Evolutionary conservation across 1,284 basidiomycete species (phyloP).

Genomic region (Laetiporus sulphureus): DNA sequence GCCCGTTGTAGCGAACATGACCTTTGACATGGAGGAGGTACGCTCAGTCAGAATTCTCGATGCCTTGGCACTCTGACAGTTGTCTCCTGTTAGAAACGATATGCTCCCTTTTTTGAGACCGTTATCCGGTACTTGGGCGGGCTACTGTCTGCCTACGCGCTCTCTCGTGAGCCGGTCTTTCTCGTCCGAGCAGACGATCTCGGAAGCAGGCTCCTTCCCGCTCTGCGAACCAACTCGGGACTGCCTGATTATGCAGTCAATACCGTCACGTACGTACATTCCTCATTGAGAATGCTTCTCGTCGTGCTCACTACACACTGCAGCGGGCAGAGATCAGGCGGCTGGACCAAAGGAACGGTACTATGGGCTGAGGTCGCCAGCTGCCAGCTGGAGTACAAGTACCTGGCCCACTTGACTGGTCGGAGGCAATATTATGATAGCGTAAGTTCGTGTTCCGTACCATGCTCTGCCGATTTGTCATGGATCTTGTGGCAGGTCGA

Average conservation of each 20-base stretch:
- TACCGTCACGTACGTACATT: constrained; percentile 26
- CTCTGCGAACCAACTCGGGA: constrained; percentile 41
- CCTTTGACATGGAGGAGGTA: constrained; percentile 42
- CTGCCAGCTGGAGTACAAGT: constrained; percentile 59
- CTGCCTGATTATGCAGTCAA: constrained; percentile 42
- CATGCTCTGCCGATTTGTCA: too few species aligned
- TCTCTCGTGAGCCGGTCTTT: constrained; percentile 45
- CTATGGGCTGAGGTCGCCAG: constrained; percentile 40
- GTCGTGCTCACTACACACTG: neutral
- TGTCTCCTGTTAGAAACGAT: constrained; percentile 16
- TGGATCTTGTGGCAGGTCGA: constrained; percentile 43
- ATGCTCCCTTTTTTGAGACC: constrained; percentile 59
- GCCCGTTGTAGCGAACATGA: constrained; percentile 50
- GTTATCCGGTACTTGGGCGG: constrained; percentile 67
- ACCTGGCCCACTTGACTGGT: constrained; percentile 57
- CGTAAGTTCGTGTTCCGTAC: too few species aligned
- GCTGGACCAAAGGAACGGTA: constrained; percentile 17
- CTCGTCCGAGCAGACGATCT: constrained; percentile 44
- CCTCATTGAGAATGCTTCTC: neutral
- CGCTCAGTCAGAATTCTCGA: constrained; percentile 2
- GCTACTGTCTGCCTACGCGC: constrained; percentile 57
- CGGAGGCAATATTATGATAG: constrained; percentile 41
- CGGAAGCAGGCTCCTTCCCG: constrained; percentile 39
- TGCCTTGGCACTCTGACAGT: too few species aligned
- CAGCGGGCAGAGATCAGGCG: constrained; percentile 15